phyloP scores from a whole-genome alignment of 2,329 filamentous ascomycete genomes.

The Sporothrix sp. region DNA sequence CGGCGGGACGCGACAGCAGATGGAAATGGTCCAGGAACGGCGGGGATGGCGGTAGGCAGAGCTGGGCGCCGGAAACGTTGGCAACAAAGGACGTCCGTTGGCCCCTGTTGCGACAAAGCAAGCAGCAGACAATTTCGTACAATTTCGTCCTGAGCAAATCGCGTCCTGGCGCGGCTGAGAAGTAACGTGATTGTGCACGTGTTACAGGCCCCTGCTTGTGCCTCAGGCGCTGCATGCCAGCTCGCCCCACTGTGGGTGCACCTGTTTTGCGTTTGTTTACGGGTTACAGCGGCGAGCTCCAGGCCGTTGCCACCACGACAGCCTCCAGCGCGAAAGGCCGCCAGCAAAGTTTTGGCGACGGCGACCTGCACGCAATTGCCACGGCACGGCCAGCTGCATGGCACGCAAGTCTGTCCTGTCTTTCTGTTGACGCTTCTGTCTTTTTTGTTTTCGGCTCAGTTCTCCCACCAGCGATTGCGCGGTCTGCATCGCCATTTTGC shows the following conservation, averaged over 20 bases:
- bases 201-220: background rate
- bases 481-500: no score
- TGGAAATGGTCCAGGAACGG: no score
- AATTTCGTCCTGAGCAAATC: no score
- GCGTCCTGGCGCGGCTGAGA: background rate
- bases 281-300: conserved; percentile 12
- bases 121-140: no score
- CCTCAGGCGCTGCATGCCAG: conserved; percentile 11
- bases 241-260: background rate
- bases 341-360: conserved; percentile 2
- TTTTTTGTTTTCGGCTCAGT: no score
- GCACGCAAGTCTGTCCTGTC: background rate
- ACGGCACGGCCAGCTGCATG: background rate
- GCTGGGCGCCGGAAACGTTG: background rate
- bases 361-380: background rate
- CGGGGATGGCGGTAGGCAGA: no score
- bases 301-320: conserved; percentile 24
- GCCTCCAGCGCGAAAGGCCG: background rate
- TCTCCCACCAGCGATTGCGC: no score
- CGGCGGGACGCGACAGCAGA: no score
- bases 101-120: background rate
- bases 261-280: conserved; percentile 20
- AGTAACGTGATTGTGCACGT: background rate
- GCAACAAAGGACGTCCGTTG: background rate
- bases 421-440: no score